Base-by-base conservation (phyloP, 495 filamentous ascomycete species). In the Schizothecium vesticola region DNA sequence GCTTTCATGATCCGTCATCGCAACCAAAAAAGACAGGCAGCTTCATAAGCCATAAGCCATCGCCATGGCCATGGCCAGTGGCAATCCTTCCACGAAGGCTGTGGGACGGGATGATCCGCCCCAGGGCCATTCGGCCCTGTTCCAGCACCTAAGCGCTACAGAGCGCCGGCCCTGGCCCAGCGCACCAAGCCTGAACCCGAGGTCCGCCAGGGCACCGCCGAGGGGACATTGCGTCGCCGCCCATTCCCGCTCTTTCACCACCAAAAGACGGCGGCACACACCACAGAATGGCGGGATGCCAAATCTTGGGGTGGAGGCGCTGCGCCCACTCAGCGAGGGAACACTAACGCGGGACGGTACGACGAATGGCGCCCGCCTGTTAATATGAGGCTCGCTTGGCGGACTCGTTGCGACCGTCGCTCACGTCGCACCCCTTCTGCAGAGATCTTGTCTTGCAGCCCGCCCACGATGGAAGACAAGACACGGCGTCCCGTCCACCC, bases 221-320 rank as follows among this genome's bases (percentile, higher is more conserved):
- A 10, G 7, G 13, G 51, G n/a, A 25, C 16, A 36, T 33, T 33
- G 64, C 13, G 55, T 59, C 13, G 36, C 13, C 22, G 21, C 7
- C 24, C 33, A 28, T 24, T 57, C 33, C 65, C 65, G 65, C 65
- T 24, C 28, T 61, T 67, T 67, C 65, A 31, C 31, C 23, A 31
- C 26, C 57, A 16, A 23, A 29, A 16, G 29, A 26, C n/a, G 24
- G 59, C 22, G 22, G 36, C 33, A 36, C 65, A 61, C 57, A 60
- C 65, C 65, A 61, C 65, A 61, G 59, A 67, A 29, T 51, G 65
- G 65, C 65, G 65, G 65, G 33, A 67, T 59, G 56, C 25, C 29
- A 25, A 60, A n/a, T 26, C 26, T 26, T 60, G 28, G 23, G 24
- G 26, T n/a, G 16, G 23, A 51, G 13, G 29, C 31, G 33, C 57